Percentiles rank a stretch among this genome's conserved stretches.
Conservation (phyloP, 2,329 filamentous ascomycete species). For the Alternaria sp. region DNA sequence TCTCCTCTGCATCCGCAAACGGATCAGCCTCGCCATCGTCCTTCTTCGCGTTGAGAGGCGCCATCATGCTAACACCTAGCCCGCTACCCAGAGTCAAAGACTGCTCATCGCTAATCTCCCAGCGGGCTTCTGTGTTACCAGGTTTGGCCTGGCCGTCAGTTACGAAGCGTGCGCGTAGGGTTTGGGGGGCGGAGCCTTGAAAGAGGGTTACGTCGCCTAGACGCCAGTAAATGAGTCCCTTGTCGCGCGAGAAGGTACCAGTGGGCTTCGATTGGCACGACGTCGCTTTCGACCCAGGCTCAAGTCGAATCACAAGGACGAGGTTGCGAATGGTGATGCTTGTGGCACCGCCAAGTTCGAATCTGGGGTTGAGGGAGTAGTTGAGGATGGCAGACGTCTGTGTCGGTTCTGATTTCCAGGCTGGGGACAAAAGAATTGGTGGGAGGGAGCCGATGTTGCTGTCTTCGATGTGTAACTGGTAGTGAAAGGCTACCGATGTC, state of each 20-base stretch:
- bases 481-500: constrained; percentile 87
- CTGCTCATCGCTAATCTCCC: constrained; percentile 70
- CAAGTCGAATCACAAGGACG: constrained; percentile 74
- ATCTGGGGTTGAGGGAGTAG: constrained; percentile 82
- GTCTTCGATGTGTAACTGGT: constrained; percentile 78
- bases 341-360: constrained; percentile 51
- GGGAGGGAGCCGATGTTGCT: constrained; percentile 66
- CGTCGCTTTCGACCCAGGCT: constrained; percentile 66
- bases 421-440: constrained; percentile 75
- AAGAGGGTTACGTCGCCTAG: constrained; percentile 75
- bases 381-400: constrained; percentile 87
- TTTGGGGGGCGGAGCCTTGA: constrained; percentile 67
- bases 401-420: constrained; percentile 83
- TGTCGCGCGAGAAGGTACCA: constrained; percentile 81
- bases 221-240: constrained; percentile 81
- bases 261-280: constrained; percentile 79
- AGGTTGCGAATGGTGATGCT: constrained; percentile 76
- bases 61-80: constrained; percentile 63
- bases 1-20: constrained; percentile 70
- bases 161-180: constrained; percentile 83
- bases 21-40: constrained; percentile 65
- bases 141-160: constrained; percentile 75
- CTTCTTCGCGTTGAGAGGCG: constrained; percentile 52
- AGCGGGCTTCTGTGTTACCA: constrained; percentile 82
- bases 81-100: constrained; percentile 64